These are phyloP conservation scores for Climacium dendroides DNA, from an alignment of 225 moss, liverwort and hornwort species.

Conservation along the genomic window DNA sequence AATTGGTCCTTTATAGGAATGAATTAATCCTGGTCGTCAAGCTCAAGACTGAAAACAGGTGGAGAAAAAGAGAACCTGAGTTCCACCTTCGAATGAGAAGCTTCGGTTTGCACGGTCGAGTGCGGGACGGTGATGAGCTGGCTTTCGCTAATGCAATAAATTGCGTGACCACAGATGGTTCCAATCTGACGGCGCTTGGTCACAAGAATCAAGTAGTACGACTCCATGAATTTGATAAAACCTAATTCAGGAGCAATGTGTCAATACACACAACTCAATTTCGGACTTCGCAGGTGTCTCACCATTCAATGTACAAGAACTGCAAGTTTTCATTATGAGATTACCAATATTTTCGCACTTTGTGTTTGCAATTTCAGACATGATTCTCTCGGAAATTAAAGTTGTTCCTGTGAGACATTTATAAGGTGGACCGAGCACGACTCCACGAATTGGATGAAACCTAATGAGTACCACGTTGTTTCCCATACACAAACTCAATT, in stretches of 20 bases:
- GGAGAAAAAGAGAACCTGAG: constrained; percentile 47
- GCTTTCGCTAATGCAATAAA: constrained; percentile 74
- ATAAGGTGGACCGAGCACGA: neutral
- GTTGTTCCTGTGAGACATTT: neutral
- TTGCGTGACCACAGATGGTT: constrained; percentile 88
- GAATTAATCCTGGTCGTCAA: neutral
- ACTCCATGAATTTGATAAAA: constrained; percentile 81
- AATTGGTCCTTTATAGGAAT: neutral
- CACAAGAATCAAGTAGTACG: constrained; percentile 85
- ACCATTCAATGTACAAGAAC: neutral
- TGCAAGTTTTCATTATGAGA: neutral
- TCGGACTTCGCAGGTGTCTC: neutral
- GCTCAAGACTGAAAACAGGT: neutral
- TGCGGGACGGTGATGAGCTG: constrained; percentile 76
- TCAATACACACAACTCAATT: neutral
- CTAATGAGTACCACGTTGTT: neutral
- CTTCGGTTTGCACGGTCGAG: constrained; percentile 76
- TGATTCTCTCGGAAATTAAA: neutral
- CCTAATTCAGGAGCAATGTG: constrained; percentile 12
- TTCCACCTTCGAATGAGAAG: constrained; percentile 82
- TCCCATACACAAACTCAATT: neutral
- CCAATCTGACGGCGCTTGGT: constrained; percentile 81
- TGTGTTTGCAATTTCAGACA: neutral
- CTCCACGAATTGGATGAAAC: constrained; percentile 68
- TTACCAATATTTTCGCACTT: neutral